Conservation (phyloP, 148 eudicot genomes). For the Vaccinium vitisidaea region DNA sequence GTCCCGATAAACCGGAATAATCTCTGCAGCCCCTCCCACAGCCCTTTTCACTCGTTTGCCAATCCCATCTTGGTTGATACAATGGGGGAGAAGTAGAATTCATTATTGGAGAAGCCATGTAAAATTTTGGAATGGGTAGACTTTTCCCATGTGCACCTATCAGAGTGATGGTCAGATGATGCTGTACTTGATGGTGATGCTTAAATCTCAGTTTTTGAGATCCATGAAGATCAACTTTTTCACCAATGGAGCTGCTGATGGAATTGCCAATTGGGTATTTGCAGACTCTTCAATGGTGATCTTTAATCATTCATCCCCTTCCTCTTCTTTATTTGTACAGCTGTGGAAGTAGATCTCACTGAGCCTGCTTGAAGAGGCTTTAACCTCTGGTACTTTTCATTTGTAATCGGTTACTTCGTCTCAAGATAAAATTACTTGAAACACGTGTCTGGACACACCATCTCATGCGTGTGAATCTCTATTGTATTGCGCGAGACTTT, state of each 20-base stretch:
- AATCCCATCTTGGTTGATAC: neutral
- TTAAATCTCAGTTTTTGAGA: neutral
- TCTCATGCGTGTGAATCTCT: neutral
- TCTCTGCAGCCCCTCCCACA: too few species aligned
- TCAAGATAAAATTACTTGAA: neutral
- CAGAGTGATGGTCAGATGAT: too few species aligned
- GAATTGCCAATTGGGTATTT: neutral
- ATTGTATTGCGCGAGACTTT: neutral
- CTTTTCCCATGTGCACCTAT: neutral
- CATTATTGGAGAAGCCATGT: neutral
- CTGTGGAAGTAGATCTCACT: neutral
- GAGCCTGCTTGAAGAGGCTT: neutral
- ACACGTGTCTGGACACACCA: neutral
- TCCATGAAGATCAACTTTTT: neutral
- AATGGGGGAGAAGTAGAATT: neutral
- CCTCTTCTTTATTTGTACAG: neutral
- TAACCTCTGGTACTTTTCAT: neutral
- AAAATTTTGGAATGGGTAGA: neutral
- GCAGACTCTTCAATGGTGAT: slow-evolving; percentile 2
- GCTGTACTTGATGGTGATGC: neutral
- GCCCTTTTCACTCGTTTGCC: too few species aligned
- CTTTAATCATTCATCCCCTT: neutral
- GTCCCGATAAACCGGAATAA: too few species aligned
- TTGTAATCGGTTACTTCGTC: neutral
- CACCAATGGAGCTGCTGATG: neutral